A percentile compares a stretch with the other conserved stretches of the same genome.
phyloP scores from a whole-genome alignment of 305 asterid species.

The Salvia sclarea region DNA sequence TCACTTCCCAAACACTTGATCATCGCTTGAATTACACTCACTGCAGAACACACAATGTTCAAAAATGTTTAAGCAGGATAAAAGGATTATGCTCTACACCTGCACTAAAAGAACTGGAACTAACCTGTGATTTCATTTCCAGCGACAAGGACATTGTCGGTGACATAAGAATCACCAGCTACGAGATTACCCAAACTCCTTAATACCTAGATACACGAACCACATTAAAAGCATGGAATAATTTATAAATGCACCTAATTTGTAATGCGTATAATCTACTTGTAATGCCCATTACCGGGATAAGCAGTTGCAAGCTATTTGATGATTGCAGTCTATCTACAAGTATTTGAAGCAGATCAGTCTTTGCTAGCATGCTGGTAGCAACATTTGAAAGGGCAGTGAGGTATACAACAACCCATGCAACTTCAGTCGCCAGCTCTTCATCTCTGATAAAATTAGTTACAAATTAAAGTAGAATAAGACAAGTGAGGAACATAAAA shows the following conservation, averaged over 20 bases:
- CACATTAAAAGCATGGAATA: constrained; percentile 1
- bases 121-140: constrained; percentile 77
- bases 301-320: constrained; percentile 79
- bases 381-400: constrained; percentile 90
- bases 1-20: constrained; percentile 80
- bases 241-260: background rate
- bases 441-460: constrained; percentile 66
- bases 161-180: constrained; percentile 70
- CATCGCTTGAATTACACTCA: constrained; percentile 59
- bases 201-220: constrained; percentile 52
- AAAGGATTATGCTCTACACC: background rate
- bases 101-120: constrained; percentile 34
- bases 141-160: constrained; percentile 54
- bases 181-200: constrained; percentile 94
- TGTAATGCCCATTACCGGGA: constrained; percentile 68
- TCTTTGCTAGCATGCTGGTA: constrained; percentile 67
- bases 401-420: constrained; percentile 97
- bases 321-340: constrained; percentile 74
- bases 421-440: constrained; percentile 90
- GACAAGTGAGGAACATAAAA: background rate
- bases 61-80: constrained; percentile 23
- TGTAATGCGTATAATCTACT: constrained; percentile 7
- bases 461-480: constrained; percentile 24
- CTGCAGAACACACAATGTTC: constrained; percentile 44
- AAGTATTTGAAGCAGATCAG: constrained; percentile 63